Evolutionary conservation across 768 basidiomycete genomes (phyloP), one percentile per base, ranked within the genome.

Genomic region (Tremella yokohamensis): DNA sequence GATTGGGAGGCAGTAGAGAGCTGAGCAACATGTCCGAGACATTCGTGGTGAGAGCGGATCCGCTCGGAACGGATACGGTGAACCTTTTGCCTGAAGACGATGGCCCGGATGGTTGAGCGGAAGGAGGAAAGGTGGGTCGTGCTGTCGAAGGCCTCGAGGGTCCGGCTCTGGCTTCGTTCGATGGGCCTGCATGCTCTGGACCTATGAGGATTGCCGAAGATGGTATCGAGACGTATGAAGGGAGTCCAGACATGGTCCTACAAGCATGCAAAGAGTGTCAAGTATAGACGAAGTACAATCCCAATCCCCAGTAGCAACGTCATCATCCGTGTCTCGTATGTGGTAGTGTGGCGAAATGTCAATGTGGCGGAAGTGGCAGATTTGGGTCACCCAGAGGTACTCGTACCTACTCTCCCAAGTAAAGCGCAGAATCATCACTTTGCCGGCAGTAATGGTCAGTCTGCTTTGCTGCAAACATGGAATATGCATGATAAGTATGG

Each of bases 121-220:
- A 79, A 75, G 24, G 78, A 67, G 6, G 82, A 81, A 24, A 86
- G 66, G 11, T 80, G 66, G 0, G 83, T 81, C 15, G 69, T 22
- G 9, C 82, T 76, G 63, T 75, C 79, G 16, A 29, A 57, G 40
- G 55, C 9, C 19, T 52, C 11, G 22, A 15, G 3, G 26, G 11
- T 11, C 25, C 19, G 7, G 49, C 16, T 34, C 25, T 2, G 51
- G 51, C 16, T n/a, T 18, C 18, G 11, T 9, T 16, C n/a, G 25
- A 45, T n/a, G 42, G 15, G 8, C 8, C 42, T 4, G 15, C n/a
- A 18, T n/a, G 22, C 6, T n/a, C n/a, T 4, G 4, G 42, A 22
- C n/a, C 18, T 15, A 52, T 52, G n/a, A 19, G 51, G 22, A 18
- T 29, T 9, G 51, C 51, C 37, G 51, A 52, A 6, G 29, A 3